A percentile compares a stretch with the other conserved stretches of the same genome.
These are phyloP conservation scores for Microcyclospora tardicrescens DNA, from an alignment of 2,329 filamentous ascomycete species.

Conservation along the genomic window DNA sequence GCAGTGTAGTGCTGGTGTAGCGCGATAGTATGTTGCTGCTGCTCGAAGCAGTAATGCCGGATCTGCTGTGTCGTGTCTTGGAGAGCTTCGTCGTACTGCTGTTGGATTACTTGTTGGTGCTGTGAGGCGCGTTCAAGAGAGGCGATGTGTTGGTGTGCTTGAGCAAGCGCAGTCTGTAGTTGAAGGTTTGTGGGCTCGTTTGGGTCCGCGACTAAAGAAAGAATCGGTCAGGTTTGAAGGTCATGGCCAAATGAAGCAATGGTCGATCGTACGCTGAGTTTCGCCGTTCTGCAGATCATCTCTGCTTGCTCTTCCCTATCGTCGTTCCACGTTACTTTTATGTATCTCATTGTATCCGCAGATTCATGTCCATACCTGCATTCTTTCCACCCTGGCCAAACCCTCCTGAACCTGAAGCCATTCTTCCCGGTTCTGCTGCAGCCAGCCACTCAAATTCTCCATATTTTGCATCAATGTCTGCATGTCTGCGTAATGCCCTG, in stretches of 20 bases:
- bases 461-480: constrained; percentile 25
- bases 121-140: constrained; percentile 16
- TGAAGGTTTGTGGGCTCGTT: constrained; percentile 18
- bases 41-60: constrained; percentile 25
- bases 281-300: constrained; percentile 1
- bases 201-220: constrained; percentile 8
- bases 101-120: constrained; percentile 16
- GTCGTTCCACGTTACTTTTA: background rate
- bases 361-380: constrained; percentile 7
- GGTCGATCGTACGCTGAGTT: constrained; percentile 3
- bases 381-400: constrained; percentile 18
- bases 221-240: background rate
- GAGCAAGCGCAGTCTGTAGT: constrained; percentile 16
- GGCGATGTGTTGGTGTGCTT: constrained; percentile 14
- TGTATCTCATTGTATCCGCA: too few relatives aligned
- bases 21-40: constrained; percentile 30
- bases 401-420: constrained; percentile 21
- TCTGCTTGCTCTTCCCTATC: constrained; percentile 2
- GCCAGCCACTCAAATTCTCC: constrained; percentile 21
- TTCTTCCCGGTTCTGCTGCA: constrained; percentile 25
- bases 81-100: constrained; percentile 30
- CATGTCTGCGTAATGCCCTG: constrained; percentile 27
- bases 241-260: background rate
- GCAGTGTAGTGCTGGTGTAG: constrained; percentile 37
- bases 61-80: constrained; percentile 19